Percentiles rank a stretch among this genome's conserved stretches.
These are phyloP conservation scores for Lachnellula hyalina DNA, from an alignment of 2,329 filamentous ascomycete species.

Conservation along the genomic window DNA sequence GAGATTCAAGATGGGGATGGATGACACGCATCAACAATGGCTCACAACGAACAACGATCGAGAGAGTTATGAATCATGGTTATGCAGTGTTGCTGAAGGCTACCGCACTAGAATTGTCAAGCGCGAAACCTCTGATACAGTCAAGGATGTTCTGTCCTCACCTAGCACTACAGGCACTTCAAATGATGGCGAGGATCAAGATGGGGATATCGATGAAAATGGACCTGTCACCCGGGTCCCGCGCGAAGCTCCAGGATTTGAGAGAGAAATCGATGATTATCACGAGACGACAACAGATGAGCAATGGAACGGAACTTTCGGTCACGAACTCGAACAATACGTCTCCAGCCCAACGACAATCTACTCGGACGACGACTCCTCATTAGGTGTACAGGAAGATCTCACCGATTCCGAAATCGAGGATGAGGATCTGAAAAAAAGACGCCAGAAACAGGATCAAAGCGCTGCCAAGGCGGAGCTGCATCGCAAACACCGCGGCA, in stretches of 20 bases:
- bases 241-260: conserved; percentile 11
- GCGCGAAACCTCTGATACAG: conserved; percentile 9
- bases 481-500: conserved; percentile 14
- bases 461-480: conserved; percentile 11
- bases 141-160: conserved; percentile 2
- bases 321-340: conserved; percentile 9
- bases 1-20: conserved; percentile 20
- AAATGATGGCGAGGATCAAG: conserved; percentile 1
- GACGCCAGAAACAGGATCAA: conserved; percentile 17
- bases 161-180: no score
- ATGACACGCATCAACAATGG: conserved; percentile 16
- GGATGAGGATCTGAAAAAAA: conserved; percentile 18
- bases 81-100: conserved; percentile 15
- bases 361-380: conserved; percentile 8
- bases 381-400: conserved; percentile 13
- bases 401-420: conserved; percentile 19
- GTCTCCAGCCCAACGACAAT: conserved; percentile 7
- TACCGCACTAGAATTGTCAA: conserved; percentile 16
- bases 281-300: conserved; percentile 2
- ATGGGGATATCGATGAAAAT: background rate
- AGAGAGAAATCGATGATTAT: conserved; percentile 13
- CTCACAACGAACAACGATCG: conserved; percentile 15
- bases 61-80: conserved; percentile 16
- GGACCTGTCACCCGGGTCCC: conserved; percentile 1
- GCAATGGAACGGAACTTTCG: conserved; percentile 7